Evolutionary conservation across 192 early-diverging fungal species (phyloP), one percentile per base, ranked within the genome.

Genomic region (Mortierella claussenii): DNA sequence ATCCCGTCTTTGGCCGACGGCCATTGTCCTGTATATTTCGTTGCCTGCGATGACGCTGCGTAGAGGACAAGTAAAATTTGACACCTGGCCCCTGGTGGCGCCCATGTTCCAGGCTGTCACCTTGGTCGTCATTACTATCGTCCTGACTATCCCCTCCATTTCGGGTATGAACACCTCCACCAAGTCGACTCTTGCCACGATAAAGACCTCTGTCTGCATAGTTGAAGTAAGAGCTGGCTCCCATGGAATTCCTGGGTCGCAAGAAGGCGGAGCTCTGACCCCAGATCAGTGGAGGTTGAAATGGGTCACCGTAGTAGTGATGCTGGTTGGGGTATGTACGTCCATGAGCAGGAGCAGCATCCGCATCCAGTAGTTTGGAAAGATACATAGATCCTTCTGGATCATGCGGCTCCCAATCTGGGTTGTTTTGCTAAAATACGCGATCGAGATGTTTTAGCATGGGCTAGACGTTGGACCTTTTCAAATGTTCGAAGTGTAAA

Each of bases 321-420:
- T 36, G 51, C 11, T 26, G 23, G 23, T 65, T 40, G 13, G 7
- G 37, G 7, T 7, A 13, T 10, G 8, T 60, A 13, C 43, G 30
- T 26, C 51, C 26, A 42, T 33, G 33, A 50, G 57, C 43, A 26
- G 51, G 32, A 50, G 15, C 65, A 20, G 79, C 49, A 13, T 83
- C 80, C 32, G 81, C 69, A 32, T 84, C 82, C 18, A 86, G 43
- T 9, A 93, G 81, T 4, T 87, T 84, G 33, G 89, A 87, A 23
- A 97, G 70, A 59, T 94, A 98, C 79, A 89, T 73, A 17, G 94
- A 95, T 3, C 89, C 94, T 4, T 90, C 87, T 23, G 85, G 88
- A 58, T 93, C 88, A 26, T 86, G 87, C 7, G 95, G 94, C 67
- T 95, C 89, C 97, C 97, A 99, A 31, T 92, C 91, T 4, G 96